These are phyloP conservation scores for Liriodendron chinense DNA, from an alignment of 164 flowering plant species.

Conservation along the genomic window DNA sequence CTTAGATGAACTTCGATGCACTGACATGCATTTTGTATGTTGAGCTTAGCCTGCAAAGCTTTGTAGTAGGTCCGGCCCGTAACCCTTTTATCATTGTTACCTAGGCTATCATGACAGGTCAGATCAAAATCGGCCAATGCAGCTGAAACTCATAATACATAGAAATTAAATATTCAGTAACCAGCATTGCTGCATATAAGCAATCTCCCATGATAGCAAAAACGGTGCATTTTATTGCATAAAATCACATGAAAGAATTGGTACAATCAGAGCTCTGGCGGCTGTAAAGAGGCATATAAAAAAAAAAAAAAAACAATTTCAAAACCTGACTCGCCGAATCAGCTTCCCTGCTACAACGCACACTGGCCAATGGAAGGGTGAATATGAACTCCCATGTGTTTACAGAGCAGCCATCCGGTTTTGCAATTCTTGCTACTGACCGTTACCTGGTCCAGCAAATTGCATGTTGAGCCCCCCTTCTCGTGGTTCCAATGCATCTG, in stretches of 20 bases:
- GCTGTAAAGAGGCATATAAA: not conserved
- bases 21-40: no score
- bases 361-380: constrained; percentile 5
- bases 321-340: not conserved
- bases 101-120: no score
- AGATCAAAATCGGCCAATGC: not conserved
- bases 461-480: not conserved
- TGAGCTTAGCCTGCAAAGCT: no score
- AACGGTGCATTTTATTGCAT: constrained; percentile 2
- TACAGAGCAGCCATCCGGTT: constrained; percentile 4
- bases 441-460: not conserved
- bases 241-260: constrained; percentile 4
- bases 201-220: not conserved
- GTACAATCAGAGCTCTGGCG: not conserved
- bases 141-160: not conserved
- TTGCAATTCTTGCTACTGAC: not conserved
- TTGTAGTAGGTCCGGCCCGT: no score
- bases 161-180: not conserved
- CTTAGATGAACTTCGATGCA: no score
- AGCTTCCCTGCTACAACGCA: not conserved
- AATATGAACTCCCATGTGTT: not conserved
- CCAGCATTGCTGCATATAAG: not conserved
- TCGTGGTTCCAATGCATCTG: not conserved
- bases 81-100: no score
- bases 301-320: not conserved